Conservation (phyloP, 192 early-diverging fungal genomes). For the Phycomyces blakesleeanus region DNA sequence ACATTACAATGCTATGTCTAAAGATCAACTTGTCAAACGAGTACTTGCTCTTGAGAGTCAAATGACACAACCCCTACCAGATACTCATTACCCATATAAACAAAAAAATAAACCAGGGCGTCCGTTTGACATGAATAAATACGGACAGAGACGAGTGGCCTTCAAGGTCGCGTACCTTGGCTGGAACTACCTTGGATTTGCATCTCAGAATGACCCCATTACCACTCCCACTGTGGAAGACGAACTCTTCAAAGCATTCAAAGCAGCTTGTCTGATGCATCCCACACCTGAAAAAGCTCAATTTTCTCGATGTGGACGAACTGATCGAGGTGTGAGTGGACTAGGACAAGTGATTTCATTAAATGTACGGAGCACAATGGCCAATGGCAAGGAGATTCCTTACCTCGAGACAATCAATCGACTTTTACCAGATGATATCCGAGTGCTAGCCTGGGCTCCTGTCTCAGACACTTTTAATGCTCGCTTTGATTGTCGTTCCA, state of each 20-base stretch:
- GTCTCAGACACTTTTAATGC: conserved; percentile 76
- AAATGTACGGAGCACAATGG: conserved; percentile 64
- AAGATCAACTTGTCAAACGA: conserved; percentile 51
- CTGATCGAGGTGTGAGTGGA: conserved; percentile 86
- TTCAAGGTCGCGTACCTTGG: conserved; percentile 90
- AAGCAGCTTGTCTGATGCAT: conserved; percentile 71
- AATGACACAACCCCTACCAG: not conserved
- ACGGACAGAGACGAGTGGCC: conserved; percentile 75
- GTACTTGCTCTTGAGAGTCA: conserved; percentile 39
- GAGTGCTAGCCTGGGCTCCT: conserved; percentile 89
- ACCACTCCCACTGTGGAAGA: conserved; percentile 75
- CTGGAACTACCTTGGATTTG: conserved; percentile 85
- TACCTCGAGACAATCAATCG: conserved; percentile 84
- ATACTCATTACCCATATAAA: not conserved
- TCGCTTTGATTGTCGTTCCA: conserved; percentile 76
- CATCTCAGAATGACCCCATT: conserved; percentile 58
- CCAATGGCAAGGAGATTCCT: conserved; percentile 57
- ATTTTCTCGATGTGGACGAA: conserved; percentile 82
- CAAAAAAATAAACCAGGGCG: conserved; percentile 29
- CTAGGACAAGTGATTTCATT: conserved; percentile 87
- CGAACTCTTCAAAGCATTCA: conserved; percentile 78
- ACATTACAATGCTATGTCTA: conserved; percentile 47
- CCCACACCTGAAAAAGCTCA: conserved; percentile 56
- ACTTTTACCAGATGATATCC: conserved; percentile 81
- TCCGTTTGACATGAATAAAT: conserved; percentile 75